Percentiles rank a stretch among this genome's conserved stretches.
phyloP scores from a whole-genome alignment of 2,329 filamentous ascomycete species.

The Aspergillus versicolor region DNA sequence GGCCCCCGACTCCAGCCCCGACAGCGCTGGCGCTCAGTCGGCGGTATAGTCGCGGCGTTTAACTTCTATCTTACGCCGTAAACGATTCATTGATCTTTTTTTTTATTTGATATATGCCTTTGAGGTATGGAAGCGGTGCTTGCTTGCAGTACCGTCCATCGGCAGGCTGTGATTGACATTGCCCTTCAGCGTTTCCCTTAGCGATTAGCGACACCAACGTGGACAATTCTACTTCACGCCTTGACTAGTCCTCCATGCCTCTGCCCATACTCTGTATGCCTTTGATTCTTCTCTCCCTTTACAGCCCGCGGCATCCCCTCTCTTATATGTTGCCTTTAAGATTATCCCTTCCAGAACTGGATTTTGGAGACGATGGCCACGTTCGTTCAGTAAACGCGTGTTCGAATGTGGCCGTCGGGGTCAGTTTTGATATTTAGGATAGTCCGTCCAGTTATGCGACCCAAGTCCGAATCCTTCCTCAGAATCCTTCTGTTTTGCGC shows the following conservation, averaged over 20 bases:
- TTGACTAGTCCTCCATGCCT: no score
- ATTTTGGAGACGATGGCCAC: background rate
- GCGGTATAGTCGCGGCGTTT: background rate
- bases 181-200: background rate
- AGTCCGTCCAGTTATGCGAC: slow-evolving; percentile 5
- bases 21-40: background rate
- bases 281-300: background rate
- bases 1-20: slow-evolving; percentile 6
- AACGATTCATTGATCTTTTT: no score
- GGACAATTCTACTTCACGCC: background rate
- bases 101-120: no score
- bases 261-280: no score
- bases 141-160: background rate
- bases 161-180: background rate
- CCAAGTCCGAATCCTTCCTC: background rate
- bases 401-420: no score
- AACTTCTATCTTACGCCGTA: background rate
- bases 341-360: background rate
- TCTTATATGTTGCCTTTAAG: background rate
- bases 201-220: background rate
- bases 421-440: background rate
- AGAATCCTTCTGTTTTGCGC: background rate
- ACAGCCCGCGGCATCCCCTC: slow-evolving; percentile 3
- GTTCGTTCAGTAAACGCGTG: no score
- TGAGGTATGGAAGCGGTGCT: background rate